Conservation (phyloP, 805 yeast species). For the Hanseniaspora meyeri region DNA sequence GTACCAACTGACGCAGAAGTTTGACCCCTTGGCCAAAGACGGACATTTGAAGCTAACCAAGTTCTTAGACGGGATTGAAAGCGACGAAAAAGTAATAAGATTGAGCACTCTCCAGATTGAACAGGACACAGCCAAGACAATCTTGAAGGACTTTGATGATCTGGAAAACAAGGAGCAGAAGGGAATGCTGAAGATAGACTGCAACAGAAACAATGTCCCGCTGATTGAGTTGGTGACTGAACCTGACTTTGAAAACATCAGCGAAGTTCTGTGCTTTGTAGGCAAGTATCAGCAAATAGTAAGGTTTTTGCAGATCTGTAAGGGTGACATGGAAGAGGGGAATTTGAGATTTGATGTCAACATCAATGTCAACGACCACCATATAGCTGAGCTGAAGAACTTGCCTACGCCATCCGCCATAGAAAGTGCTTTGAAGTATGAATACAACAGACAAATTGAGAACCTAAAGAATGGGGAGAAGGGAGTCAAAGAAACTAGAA, state of each 20-base stretch:
- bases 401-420: constrained; percentile 76
- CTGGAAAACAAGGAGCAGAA: constrained; percentile 25
- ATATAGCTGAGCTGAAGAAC: constrained; percentile 81
- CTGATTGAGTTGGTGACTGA: constrained; percentile 81
- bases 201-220: constrained; percentile 76
- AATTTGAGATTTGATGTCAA: constrained; percentile 93
- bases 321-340: constrained; percentile 89
- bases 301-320: constrained; percentile 55
- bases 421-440: constrained; percentile 58
- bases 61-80: constrained; percentile 41
- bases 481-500: constrained; percentile 58
- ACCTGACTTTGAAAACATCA: constrained; percentile 64
- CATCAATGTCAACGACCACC: constrained; percentile 59
- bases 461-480: constrained; percentile 32
- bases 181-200: constrained; percentile 44
- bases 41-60: constrained; percentile 44
- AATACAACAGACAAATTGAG: constrained; percentile 55
- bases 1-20: constrained; percentile 87
- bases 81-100: constrained; percentile 37
- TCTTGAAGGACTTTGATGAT: constrained; percentile 30
- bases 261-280: constrained; percentile 65
- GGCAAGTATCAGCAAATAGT: constrained; percentile 67
- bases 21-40: constrained; percentile 58
- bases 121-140: constrained; percentile 85
- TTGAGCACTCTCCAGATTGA: constrained; percentile 81